These are phyloP conservation scores for Jamesozyma spencerorum DNA, from an alignment of 805 yeast genomes.

Conservation along the genomic window DNA sequence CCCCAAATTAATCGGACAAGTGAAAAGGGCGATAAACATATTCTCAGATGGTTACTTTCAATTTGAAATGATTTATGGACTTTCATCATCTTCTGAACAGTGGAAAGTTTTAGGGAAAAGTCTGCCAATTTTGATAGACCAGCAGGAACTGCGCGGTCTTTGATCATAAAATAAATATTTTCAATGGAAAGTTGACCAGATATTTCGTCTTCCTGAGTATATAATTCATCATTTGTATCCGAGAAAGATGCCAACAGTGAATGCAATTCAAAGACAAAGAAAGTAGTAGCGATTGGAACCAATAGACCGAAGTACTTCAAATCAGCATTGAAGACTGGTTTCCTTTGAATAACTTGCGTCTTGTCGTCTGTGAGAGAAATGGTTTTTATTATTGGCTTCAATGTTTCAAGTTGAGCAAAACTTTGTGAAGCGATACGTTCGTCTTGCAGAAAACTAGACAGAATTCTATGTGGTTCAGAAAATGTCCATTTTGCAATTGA, in stretches of 20 bases:
- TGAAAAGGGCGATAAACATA: slow-evolving; percentile 47
- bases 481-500: slow-evolving; percentile 21
- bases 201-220: slow-evolving; percentile 5
- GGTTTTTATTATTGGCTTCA: slow-evolving; percentile 6
- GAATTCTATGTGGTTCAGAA: slow-evolving; percentile 23
- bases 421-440: slow-evolving; percentile 19
- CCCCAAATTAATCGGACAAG: slow-evolving; percentile 34
- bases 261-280: slow-evolving; percentile 24
- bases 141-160: slow-evolving; percentile 28
- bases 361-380: neutral
- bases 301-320: slow-evolving; percentile 24
- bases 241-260: slow-evolving; percentile 13
- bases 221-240: slow-evolving; percentile 6
- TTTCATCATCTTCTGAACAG: slow-evolving; percentile 27
- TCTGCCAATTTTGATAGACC: slow-evolving; percentile 37
- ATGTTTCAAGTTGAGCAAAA: slow-evolving; percentile 8
- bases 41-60: slow-evolving; percentile 48
- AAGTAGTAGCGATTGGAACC: slow-evolving; percentile 21
- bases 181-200: slow-evolving; percentile 23
- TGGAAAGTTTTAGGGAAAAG: slow-evolving; percentile 37
- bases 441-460: slow-evolving; percentile 21
- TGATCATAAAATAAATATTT: slow-evolving; percentile 25
- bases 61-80: slow-evolving; percentile 42
- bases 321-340: slow-evolving; percentile 11
- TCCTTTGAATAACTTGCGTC: neutral